Evolutionary conservation across 2,329 filamentous ascomycete genomes (phyloP).

Genomic region (Claviceps fusiformis): DNA sequence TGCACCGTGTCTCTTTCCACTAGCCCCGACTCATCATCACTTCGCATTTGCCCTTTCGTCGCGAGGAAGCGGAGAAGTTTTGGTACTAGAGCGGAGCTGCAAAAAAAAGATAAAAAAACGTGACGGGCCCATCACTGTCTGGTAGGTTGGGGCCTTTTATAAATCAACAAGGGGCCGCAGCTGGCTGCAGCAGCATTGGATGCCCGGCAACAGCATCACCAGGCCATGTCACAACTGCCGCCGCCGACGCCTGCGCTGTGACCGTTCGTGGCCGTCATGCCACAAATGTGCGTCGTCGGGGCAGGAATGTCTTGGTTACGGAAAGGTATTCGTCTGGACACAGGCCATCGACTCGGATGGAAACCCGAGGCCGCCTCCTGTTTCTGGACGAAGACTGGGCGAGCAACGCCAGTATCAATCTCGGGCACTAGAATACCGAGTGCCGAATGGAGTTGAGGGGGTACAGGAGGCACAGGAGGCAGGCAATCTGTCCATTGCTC

Average conservation of each 20-base stretch:
- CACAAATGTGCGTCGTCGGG: slow-evolving; percentile 43
- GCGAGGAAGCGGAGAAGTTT: background rate
- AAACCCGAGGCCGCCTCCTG: slow-evolving; percentile 24
- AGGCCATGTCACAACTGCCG: slow-evolving; percentile 50
- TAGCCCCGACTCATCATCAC: background rate
- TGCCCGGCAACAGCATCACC: slow-evolving; percentile 22
- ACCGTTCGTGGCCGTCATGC: slow-evolving; percentile 44
- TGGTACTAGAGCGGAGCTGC: background rate
- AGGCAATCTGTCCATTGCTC: background rate
- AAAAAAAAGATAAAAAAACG: background rate
- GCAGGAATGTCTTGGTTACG: slow-evolving; percentile 48
- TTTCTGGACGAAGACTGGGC: slow-evolving; percentile 6
- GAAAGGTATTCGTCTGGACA: slow-evolving; percentile 46
- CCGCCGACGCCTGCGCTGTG: slow-evolving; percentile 45
- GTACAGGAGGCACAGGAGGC: background rate
- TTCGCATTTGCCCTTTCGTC: background rate
- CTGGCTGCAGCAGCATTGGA: slow-evolving; percentile 7
- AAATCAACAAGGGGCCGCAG: background rate
- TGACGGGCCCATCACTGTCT: background rate
- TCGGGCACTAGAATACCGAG: background rate
- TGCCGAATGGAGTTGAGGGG: background rate
- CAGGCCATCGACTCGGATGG: slow-evolving; percentile 35
- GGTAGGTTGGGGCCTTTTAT: background rate
- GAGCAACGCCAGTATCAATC: background rate
- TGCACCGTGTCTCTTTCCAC: background rate